Percentiles rank a stretch among this genome's conserved stretches.
phyloP scores from a whole-genome alignment of 768 basidiomycete species.

The Podaxis mareebaensis region DNA sequence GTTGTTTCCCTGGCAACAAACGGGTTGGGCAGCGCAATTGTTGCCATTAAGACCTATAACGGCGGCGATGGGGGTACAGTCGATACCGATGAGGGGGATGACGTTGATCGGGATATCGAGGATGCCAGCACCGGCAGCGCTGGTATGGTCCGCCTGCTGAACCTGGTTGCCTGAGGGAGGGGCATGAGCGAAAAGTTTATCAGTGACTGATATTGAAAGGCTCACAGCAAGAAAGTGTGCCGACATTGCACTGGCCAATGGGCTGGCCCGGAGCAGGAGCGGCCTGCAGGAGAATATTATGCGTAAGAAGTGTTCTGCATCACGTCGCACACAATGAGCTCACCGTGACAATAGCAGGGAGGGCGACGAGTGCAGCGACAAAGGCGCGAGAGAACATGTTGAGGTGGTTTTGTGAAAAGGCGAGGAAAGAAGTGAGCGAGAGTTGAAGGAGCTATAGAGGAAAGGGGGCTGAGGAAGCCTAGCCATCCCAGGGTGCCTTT shows the following conservation, averaged over 20 bases:
- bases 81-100: not conserved
- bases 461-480: conserved; percentile 1
- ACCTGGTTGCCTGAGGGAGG: not conserved
- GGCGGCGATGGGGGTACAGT: conserved; percentile 11
- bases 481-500: not conserved
- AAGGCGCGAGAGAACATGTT: conserved; percentile 22
- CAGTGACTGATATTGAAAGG: not conserved
- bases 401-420: not conserved
- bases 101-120: not conserved
- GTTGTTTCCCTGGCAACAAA: conserved; percentile 9
- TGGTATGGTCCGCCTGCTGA: too few relatives aligned
- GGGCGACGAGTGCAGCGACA: conserved; percentile 11
- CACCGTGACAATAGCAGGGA: conserved; percentile 10
- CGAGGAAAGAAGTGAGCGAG: not conserved
- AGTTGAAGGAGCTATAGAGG: not conserved
- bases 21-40: conserved; percentile 13
- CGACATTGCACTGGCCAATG: conserved; percentile 9
- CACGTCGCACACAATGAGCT: not conserved
- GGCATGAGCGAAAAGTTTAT: not conserved
- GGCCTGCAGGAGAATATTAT: not conserved
- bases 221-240: conserved; percentile 10
- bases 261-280: not conserved
- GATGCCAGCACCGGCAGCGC: not conserved
- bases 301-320: not conserved
- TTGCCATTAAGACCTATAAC: conserved; percentile 7